Conservation (phyloP, 208 protist genomes). For the Leishmania lainsoni region DNA sequence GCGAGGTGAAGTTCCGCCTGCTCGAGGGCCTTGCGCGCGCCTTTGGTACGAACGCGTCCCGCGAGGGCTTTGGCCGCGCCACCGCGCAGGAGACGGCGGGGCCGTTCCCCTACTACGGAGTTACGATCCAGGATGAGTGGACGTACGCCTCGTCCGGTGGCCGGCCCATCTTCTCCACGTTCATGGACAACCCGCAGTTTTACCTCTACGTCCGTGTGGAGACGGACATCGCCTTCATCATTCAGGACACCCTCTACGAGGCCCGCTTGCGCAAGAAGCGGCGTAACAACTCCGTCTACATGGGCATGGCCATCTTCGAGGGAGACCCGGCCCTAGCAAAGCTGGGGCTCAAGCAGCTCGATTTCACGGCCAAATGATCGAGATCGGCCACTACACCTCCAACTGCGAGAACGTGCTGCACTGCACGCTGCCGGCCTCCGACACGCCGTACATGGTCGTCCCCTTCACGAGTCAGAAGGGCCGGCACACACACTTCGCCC, state of each 20-base stretch:
- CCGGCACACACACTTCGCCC: conserved; percentile 81
- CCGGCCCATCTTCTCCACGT: conserved; percentile 87
- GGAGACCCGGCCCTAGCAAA: conserved; percentile 71
- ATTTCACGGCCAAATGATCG: conserved; percentile 91
- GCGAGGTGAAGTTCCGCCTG: conserved; percentile 86
- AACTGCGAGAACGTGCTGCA: conserved; percentile 93
- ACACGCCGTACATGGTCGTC: conserved; percentile 87
- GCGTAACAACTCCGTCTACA: conserved; percentile 90
- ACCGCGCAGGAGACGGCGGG: conserved; percentile 73
- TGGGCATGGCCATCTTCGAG: conserved; percentile 90
- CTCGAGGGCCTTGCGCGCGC: conserved; percentile 88
- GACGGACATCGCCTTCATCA: conserved; percentile 85
- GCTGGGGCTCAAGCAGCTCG: conserved; percentile 86
- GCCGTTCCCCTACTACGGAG: conserved; percentile 88
- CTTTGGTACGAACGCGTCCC: conserved; percentile 83
- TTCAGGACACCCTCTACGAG: conserved; percentile 90
- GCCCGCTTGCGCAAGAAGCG: conserved; percentile 85
- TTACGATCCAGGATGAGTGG: conserved; percentile 88
- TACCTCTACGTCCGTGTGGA: conserved; percentile 71
- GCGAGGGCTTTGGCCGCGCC: conserved; percentile 81
- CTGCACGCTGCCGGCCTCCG: conserved; percentile 69
- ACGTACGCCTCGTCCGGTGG: conserved; percentile 73
- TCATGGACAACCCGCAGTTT: conserved; percentile 94
- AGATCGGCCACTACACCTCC: conserved; percentile 87
- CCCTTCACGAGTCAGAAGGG: conserved; percentile 89